Conservation (phyloP, 2,329 filamentous ascomycete genomes). For the Stemphylium lycopersici region DNA sequence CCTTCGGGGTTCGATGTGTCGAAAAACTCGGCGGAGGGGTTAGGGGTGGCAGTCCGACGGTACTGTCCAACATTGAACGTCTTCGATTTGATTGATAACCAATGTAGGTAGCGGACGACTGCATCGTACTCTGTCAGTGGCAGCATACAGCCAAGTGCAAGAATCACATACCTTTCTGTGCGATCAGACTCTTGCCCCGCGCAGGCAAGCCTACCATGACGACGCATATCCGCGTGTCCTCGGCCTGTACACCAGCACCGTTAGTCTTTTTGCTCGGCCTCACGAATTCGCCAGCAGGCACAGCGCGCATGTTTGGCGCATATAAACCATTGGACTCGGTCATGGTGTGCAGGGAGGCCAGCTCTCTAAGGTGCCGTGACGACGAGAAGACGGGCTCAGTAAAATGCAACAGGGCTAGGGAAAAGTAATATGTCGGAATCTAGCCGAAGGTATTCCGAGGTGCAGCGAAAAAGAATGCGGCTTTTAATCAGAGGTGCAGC, state of each 20-base stretch:
- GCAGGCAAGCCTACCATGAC: slow-evolving; percentile 98
- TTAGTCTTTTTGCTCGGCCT: slow-evolving; percentile 56
- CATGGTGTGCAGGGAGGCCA: slow-evolving; percentile 37
- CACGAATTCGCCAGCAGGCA: slow-evolving; percentile 53
- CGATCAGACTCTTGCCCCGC: slow-evolving; percentile 95
- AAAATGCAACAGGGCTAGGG: slow-evolving; percentile 17
- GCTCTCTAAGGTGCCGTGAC: slow-evolving; percentile 28
- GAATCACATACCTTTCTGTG: slow-evolving; percentile 80
- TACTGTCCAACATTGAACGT: slow-evolving; percentile 99
- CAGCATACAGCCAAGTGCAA: not conserved
- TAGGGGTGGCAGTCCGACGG: slow-evolving; percentile 85
- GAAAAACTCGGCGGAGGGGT: slow-evolving; percentile 94
- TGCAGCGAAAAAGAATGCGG: slow-evolving; percentile 28
- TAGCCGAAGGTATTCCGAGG: slow-evolving; percentile 40
- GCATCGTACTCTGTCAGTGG: slow-evolving; percentile 16
- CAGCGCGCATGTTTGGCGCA: slow-evolving; percentile 48
- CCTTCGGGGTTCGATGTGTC: slow-evolving; percentile 88
- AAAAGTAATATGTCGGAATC: slow-evolving; percentile 37
- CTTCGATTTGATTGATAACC: slow-evolving; percentile 91
- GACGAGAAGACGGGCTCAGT: slow-evolving; percentile 23
- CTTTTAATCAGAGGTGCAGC: slow-evolving; percentile 18
- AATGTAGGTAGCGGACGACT: slow-evolving; percentile 81
- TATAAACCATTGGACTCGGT: slow-evolving; percentile 47
- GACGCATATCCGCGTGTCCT: slow-evolving; percentile 96
- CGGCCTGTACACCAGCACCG: slow-evolving; percentile 80